Evolutionary conservation across 2,329 filamentous ascomycete species (phyloP), one percentile per base, ranked within the genome.

Genomic region (Rachicladosporium sp.): DNA sequence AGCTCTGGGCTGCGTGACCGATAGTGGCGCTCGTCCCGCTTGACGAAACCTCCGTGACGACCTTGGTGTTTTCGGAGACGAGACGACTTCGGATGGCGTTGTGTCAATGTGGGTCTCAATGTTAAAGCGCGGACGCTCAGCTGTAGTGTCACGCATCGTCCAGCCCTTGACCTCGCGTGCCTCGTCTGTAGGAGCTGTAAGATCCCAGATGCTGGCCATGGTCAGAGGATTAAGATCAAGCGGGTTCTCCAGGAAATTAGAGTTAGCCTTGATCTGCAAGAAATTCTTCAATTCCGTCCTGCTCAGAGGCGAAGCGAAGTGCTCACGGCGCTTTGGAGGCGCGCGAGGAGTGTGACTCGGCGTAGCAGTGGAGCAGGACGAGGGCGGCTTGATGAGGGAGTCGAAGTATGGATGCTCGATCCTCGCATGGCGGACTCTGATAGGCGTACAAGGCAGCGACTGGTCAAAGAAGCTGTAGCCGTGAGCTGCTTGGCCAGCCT

Each of bases 151-250:
- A 10, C 31, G 19, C n/a, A 37, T 3, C 2, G 33, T 21, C 30
- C 33, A 31, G 12, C 38, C 21, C 34, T 40, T 11, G 1, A 43
- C n/a, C n/a, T 40, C 27, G 3, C 6, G 27, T 5, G 31, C n/a
- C 10, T 33, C 23, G 1, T 13, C 10, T 6, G 31, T 27, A 9
- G 37, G 38, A 9, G 31, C 38, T 10, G 30, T 34, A 19, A 35
- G 37, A 27, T 44, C 42, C 27, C 38, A 38, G 10, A 44, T 32
- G n/a, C 31, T 23, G 6, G 42, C 42, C 12, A 44, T 29, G 8
- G 34, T 21, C 4, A 44, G 38, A 1, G 42, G 29, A 23, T 44
- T 38, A 12, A 41, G 15, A 13, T 36, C 23, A 6, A 38, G 11
- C 6, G 42, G 42, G 23, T 31, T 32, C 2, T n/a, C 19, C 6